Base-by-base conservation (phyloP, 2,329 filamentous ascomycete species). In the Alternaria arborescens region DNA sequence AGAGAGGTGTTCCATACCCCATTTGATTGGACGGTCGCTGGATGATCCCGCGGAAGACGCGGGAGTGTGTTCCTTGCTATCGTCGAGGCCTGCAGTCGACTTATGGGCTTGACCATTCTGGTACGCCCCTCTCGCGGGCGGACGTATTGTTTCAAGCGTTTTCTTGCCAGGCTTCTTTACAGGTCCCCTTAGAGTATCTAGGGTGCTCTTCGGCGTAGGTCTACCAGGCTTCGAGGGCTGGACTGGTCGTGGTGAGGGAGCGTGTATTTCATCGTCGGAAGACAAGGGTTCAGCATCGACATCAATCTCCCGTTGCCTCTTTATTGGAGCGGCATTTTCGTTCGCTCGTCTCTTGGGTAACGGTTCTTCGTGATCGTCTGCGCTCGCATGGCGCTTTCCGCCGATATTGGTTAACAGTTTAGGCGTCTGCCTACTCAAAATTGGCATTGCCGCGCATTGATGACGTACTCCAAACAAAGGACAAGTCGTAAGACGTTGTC, bases 361-460 rank as follows among this genome's bases (percentile, higher is more conserved):
- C 22, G 63, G 61, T 26, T 77, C 72, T 26, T 77, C 74, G 52
- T 82, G 79, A 47, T 81, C 75, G 1, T 78, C 69, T 5, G 69
- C 57, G 6, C 62, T 72, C 18, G 79, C 80, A 67, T 82, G 78
- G 28, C 65, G 65, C 55, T 74, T 75, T 32, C 72, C 71, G 1
- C 60, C 48, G 5, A 81, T 78, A 6, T 12, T 70, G 8, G 56
- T 58, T 8, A 82, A 68, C 8, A 82, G 67, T 26, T 32, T 62
- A 4, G 51, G 24, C 14, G 57, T 59, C 22, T 62, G 47, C 43
- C 60, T 63, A 12, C 20, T 43, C 34, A 71, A 52, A 14, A 12
- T 44, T 10, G 58, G 54, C 67, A 73, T 72, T 50, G 53, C 44
- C 24, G 43, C 47, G 6, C 28, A 43, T 43, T 1, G 7, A 16